Conservation (phyloP, 2,329 filamentous ascomycete genomes). For the Ophiostoma piceae region DNA sequence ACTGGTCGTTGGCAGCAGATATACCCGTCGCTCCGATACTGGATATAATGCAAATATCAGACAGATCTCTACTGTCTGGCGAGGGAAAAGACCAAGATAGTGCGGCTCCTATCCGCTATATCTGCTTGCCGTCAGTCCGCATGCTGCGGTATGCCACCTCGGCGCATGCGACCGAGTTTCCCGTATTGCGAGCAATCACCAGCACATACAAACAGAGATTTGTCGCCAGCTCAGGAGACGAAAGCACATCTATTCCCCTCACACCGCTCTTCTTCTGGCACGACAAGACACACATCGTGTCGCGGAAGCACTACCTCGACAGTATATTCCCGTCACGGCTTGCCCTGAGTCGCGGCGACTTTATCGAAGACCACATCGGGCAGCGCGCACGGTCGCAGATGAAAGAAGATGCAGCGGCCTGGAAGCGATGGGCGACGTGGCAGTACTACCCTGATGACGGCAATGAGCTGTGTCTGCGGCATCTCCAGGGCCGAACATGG, state of each 20-base stretch:
- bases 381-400: slow-evolving; percentile 52
- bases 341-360: slow-evolving; percentile 48
- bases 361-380: slow-evolving; percentile 53
- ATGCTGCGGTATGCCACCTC: slow-evolving; percentile 49
- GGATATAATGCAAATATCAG: slow-evolving; percentile 41
- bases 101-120: slow-evolving; percentile 43
- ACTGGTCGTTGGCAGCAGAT: slow-evolving; percentile 46
- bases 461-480: slow-evolving; percentile 43
- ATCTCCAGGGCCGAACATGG: slow-evolving; percentile 50
- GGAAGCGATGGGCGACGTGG: slow-evolving; percentile 52
- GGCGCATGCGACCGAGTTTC: slow-evolving; percentile 41
- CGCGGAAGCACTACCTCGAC: slow-evolving; percentile 45
- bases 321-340: slow-evolving; percentile 47
- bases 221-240: slow-evolving; percentile 22
- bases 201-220: slow-evolving; percentile 35
- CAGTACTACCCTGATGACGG: slow-evolving; percentile 48
- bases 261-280: slow-evolving; percentile 57
- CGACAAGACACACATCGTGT: slow-evolving; percentile 52
- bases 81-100: too few relatives aligned
- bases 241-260: slow-evolving; percentile 37
- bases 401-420: slow-evolving; percentile 47
- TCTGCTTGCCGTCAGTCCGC: slow-evolving; percentile 49
- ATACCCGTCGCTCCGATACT: slow-evolving; percentile 44
- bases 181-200: slow-evolving; percentile 41
- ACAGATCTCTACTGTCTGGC: not conserved